These are phyloP conservation scores for Cercospora sesami DNA, from an alignment of 2,329 filamentous ascomycete species.

Conservation along the genomic window DNA sequence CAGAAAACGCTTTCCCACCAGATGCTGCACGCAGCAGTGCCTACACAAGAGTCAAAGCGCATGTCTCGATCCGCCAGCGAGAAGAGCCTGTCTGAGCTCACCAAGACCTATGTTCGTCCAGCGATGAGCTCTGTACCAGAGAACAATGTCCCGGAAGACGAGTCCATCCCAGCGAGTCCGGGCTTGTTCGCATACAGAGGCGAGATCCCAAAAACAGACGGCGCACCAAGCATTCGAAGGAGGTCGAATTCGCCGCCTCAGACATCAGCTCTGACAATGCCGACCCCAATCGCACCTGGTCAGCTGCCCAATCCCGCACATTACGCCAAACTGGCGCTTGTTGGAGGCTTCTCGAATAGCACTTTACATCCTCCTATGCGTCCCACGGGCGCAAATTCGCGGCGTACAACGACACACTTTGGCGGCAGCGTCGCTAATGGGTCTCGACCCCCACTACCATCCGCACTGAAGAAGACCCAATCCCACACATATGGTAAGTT, in stretches of 20 bases:
- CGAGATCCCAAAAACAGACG: constrained; percentile 29
- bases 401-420: constrained; percentile 21
- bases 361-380: constrained; percentile 9
- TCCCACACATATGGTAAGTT: constrained; percentile 32
- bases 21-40: background rate
- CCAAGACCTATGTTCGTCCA: constrained; percentile 28
- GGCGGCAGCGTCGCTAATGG: background rate
- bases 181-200: constrained; percentile 34
- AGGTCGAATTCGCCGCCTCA: constrained; percentile 17
- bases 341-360: constrained; percentile 16
- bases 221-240: constrained; percentile 10
- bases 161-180: constrained; percentile 16
- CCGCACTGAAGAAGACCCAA: constrained; percentile 27
- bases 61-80: constrained; percentile 24
- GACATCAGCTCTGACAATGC: background rate
- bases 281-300: background rate
- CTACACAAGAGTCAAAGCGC: constrained; percentile 6
- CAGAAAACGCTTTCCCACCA: background rate
- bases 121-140: constrained; percentile 33
- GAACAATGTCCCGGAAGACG: constrained; percentile 25
- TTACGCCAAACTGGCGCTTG: constrained; percentile 15
- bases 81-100: constrained; percentile 26
- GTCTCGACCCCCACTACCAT: constrained; percentile 16
- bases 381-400: constrained; percentile 11
- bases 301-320: constrained; percentile 1